phyloP scores from a whole-genome alignment of 2,329 filamentous ascomycete genomes.

The Colletotrichum magnum region DNA sequence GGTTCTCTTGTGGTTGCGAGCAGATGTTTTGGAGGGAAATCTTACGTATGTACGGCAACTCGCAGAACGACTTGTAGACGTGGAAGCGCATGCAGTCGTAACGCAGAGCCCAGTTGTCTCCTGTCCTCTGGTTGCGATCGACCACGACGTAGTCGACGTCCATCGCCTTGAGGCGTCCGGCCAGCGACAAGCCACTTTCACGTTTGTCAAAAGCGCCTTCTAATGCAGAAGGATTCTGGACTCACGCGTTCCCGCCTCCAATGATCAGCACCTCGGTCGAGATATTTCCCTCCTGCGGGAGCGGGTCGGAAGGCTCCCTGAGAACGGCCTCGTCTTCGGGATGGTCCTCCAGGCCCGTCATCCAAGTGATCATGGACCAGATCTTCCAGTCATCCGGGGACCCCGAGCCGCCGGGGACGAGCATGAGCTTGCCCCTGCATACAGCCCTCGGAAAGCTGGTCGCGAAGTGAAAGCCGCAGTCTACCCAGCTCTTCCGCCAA shows the following conservation, averaged over 20 bases:
- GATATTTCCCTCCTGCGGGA: slow-evolving; percentile 40
- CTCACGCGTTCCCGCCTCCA: slow-evolving; percentile 52
- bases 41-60: slow-evolving; percentile 53
- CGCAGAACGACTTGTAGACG: slow-evolving; percentile 51
- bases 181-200: slow-evolving; percentile 46
- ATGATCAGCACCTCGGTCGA: slow-evolving; percentile 52
- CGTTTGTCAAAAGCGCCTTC: not conserved
- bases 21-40: not conserved
- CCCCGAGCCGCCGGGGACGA: slow-evolving; percentile 44
- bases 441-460: slow-evolving; percentile 48
- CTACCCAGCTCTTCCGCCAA: slow-evolving; percentile 18
- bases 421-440: slow-evolving; percentile 50
- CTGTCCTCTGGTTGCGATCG: slow-evolving; percentile 51
- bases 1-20: not conserved
- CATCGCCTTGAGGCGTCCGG: slow-evolving; percentile 55
- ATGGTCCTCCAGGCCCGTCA: slow-evolving; percentile 43
- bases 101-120: slow-evolving; percentile 56
- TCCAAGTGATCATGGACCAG: slow-evolving; percentile 50
- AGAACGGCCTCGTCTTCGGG: slow-evolving; percentile 49
- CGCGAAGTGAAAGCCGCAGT: slow-evolving; percentile 47
- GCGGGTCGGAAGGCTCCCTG: slow-evolving; percentile 36
- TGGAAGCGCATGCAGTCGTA: slow-evolving; percentile 58
- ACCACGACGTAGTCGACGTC: slow-evolving; percentile 53
- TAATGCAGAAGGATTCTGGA: not conserved
- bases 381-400: slow-evolving; percentile 49